Base-by-base conservation (phyloP, 495 filamentous ascomycete genomes). In the Stereocaulon alpinum region DNA sequence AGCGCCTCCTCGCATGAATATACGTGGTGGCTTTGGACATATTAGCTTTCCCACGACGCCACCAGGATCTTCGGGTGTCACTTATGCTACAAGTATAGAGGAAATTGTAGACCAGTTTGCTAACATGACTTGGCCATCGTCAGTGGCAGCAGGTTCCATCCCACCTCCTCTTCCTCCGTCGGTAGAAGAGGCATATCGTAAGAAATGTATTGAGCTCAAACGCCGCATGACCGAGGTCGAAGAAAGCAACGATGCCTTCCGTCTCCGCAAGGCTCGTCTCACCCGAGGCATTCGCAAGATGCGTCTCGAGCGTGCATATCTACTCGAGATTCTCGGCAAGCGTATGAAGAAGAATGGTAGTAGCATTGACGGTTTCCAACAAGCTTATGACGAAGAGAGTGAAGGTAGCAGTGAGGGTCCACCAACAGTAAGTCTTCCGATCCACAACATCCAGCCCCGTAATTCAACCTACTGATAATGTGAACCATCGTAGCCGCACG, bases 161-260 rank as follows among this genome's bases (percentile, higher is more conserved):
- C 80, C 84, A 27, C 82, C 84, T 2, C 71, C 83, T 40, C 80
- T 91, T n/a, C 90, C 93, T 15, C 91, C 93, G 20, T 95, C 91
- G 32, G 89, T 97, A 47, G 94, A 99, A 73, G 84, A 88, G 67
- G 91, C 92, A 56, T 99, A 99, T 74, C 89, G 92, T 65, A 82
- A 86, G 66, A 99, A 99, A 82, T 97, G 94, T 71, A 91, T 95
- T 74, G 86, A 93, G 63, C 82, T 99, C 20, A 94, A 93, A 72
- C 85, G 86, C 63, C 89, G 94, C 43, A 86, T 95, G 56, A 83
- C 79, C 60, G 92, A 97, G 68, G 86, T 97, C 66, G 90, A 97
- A 66, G 85, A 86, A 34, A 84, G 86, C 63, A 95, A 96, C 67
- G 89, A 95, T 57, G 76, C 86, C 20, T 82, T 86, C 47, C 82